phyloP scores from a whole-genome alignment of 495 filamentous ascomycete genomes.

The Neurospora tetrasperma region DNA sequence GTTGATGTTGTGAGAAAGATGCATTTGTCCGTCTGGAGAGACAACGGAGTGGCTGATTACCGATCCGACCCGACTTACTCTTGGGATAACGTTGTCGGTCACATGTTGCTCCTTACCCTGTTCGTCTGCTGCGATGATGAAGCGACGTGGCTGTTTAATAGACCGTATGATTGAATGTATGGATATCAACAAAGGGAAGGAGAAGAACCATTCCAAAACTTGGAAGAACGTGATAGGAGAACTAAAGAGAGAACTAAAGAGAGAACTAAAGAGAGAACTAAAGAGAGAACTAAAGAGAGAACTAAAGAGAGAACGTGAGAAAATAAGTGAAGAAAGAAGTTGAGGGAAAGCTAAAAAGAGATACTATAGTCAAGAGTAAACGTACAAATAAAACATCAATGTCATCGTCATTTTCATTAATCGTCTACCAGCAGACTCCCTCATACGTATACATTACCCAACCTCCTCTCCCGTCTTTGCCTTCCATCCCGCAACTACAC shows the following conservation, averaged over 20 bases:
- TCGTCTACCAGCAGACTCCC: not conserved
- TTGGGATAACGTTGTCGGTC: not conserved
- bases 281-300: not conserved
- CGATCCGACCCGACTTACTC: too few species aligned
- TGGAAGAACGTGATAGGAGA: not conserved
- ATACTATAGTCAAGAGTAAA: too few species aligned
- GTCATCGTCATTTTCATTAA: not conserved
- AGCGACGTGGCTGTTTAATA: not conserved
- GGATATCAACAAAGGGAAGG: not conserved
- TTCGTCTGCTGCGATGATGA: not conserved
- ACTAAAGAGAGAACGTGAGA: too few species aligned
- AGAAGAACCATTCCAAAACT: not conserved
- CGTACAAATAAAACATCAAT: not conserved
- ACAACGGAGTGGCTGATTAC: not conserved
- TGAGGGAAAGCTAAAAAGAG: not conserved
- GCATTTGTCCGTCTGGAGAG: not conserved
- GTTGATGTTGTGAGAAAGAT: not conserved
- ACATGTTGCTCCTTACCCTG: not conserved
- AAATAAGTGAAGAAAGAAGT: too few species aligned
- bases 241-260: not conserved
- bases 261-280: not conserved
- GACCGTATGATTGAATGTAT: not conserved
- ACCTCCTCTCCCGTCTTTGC: not conserved
- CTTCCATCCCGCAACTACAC: constrained; percentile 44
- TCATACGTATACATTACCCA: not conserved